Percentiles rank a stretch among this genome's conserved stretches.
phyloP scores from a whole-genome alignment of 306 rosid species.

The Lotus japonicus region DNA sequence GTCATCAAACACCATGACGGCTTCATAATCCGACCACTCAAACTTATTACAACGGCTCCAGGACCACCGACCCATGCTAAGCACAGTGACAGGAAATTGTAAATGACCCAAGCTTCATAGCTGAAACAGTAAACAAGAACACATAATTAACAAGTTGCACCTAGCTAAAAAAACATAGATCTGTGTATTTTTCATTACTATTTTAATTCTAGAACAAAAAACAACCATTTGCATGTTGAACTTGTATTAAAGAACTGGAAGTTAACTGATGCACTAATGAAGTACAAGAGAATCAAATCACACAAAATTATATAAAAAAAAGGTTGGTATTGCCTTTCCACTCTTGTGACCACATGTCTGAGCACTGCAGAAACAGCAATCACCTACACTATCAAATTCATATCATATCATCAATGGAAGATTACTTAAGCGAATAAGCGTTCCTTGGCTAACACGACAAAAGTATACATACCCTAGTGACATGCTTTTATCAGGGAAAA shows the following conservation, averaged over 20 bases:
- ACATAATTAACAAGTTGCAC: not conserved
- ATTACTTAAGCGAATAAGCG: not conserved
- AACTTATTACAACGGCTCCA: constrained; percentile 91
- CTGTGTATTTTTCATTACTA: not conserved
- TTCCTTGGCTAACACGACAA: not conserved
- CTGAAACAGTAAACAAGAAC: constrained; percentile 39
- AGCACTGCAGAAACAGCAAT: not conserved
- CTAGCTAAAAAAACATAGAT: not conserved
- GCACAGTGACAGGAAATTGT: constrained; percentile 82
- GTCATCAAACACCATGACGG: constrained; percentile 86
- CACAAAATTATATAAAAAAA: not conserved
- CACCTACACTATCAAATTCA: not conserved
- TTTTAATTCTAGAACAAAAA: constrained; percentile 16
- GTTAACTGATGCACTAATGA: not conserved
- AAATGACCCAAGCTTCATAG: constrained; percentile 98
- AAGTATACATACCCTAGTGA: not conserved
- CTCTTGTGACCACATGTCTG: not conserved
- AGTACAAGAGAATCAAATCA: not conserved
- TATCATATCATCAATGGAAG: not conserved
- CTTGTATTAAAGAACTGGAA: not conserved
- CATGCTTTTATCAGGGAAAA: not conserved
- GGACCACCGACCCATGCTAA: constrained; percentile 99
- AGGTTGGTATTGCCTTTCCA: not conserved
- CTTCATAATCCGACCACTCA: constrained; percentile 80
- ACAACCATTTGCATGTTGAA: not conserved